phyloP scores from a whole-genome alignment of 2,329 filamentous ascomycete species.

The Didymosphaeria variabile region DNA sequence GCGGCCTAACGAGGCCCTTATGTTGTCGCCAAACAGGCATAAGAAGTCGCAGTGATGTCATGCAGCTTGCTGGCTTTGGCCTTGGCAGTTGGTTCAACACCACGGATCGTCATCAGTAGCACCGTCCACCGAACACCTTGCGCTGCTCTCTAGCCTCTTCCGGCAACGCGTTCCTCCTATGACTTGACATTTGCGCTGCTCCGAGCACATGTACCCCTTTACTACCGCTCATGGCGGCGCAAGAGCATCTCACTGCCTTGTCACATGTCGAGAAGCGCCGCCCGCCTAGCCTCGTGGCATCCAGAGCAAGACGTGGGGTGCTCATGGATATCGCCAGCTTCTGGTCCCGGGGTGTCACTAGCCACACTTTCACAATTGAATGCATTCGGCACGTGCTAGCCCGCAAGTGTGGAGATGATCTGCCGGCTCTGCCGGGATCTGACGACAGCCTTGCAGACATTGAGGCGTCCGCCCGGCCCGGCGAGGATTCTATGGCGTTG shows the following conservation, averaged over 20 bases:
- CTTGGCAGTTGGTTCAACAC: conserved; percentile 13
- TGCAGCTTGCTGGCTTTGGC: conserved; percentile 2
- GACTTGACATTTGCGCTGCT: neutral
- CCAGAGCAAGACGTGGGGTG: neutral
- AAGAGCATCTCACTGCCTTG: neutral
- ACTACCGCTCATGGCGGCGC: neutral
- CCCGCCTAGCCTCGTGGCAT: neutral
- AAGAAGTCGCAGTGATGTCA: conserved; percentile 7
- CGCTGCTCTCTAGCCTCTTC: neutral
- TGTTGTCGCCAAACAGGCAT: conserved; percentile 9
- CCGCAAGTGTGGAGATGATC: conserved; percentile 10
- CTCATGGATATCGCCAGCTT: neutral
- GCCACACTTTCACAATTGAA: neutral
- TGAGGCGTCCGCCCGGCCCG: neutral
- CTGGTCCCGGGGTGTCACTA: neutral
- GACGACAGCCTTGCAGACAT: conserved; percentile 11
- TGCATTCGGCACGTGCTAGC: conserved; percentile 4
- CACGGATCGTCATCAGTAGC: conserved; percentile 9
- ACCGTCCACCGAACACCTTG: conserved; percentile 6
- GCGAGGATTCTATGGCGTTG: neutral
- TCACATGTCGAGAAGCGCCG: conserved; percentile 1
- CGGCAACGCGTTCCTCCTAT: neutral
- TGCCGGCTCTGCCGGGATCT: conserved; percentile 12
- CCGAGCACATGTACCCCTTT: neutral
- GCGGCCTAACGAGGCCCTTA: conserved; percentile 1